Evolutionary conservation across 1,284 basidiomycete genomes (phyloP), one percentile per base, ranked within the genome.

Genomic region (Pseudozyma thailandica): DNA sequence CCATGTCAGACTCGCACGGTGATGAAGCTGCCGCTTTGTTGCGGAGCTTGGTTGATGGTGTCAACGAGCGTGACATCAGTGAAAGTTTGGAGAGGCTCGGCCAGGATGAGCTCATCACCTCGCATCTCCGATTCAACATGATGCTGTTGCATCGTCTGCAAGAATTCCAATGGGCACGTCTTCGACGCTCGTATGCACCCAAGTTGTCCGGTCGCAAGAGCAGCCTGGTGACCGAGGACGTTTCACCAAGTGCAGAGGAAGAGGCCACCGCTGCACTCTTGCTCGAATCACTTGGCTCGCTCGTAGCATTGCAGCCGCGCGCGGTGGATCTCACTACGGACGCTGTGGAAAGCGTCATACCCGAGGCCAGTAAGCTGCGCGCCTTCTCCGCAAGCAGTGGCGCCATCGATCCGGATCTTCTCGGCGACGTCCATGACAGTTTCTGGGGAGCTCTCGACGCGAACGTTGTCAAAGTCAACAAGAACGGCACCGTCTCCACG

Each of bases 391-490:
- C 46, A 18, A 63, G 61, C 53, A 55, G 60, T 23, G 73, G 65
- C 16, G 69, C 69, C 13, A 65, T 78, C 38, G 58, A 74, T 25
- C 69, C 77, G 4, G 54, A 64, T n/a, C 56, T 78, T 3, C 35
- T 64, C 8, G 72, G 61, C 12, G 60, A 60, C 12, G 52, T 58
- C 6, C 63, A 48, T n/a, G 53, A 47, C 31, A 76, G 76, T 13
- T 78, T 63, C 47, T 79, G 74, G 74, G 79, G 79, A 30, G 75
- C 75, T 6, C 52, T 81, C 9, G 72, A 65, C 37, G 53, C 55
- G 8, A 56, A 58, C 21, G 37, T 64, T 13, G 54, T 58, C 50
- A 60, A 66, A 15, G 45, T 57, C 9, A 60, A 53, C 27, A 53
- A 58, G 30, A 49, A 26, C 15, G 58, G 52, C 28, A 37, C 41